Evolutionary conservation across 2,329 filamentous ascomycete genomes (phyloP).

Genomic region (Verticillium nubilum): DNA sequence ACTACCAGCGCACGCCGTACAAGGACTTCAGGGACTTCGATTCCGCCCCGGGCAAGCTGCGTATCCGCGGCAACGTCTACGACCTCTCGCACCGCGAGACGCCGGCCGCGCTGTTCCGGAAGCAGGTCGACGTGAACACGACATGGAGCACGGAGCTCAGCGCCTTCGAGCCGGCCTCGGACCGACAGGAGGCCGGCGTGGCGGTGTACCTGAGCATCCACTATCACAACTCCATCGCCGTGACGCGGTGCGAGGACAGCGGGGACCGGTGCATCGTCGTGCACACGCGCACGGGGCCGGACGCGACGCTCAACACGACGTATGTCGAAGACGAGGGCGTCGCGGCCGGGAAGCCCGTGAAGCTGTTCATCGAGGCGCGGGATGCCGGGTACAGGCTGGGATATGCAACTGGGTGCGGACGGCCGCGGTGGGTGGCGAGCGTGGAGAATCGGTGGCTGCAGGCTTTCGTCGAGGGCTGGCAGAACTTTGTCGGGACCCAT

Average conservation of each 20-base stretch:
- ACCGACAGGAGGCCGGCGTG: conserved; percentile 9
- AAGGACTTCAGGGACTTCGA: conserved; percentile 11
- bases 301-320: conserved; percentile 9
- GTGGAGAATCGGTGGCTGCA: conserved; percentile 10
- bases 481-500: conserved; percentile 12
- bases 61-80: conserved; percentile 8
- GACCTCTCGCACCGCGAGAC: conserved; percentile 10
- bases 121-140: conserved; percentile 11
- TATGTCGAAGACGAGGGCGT: conserved; percentile 10
- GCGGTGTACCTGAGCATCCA: conserved; percentile 12
- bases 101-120: conserved; percentile 8
- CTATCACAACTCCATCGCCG: conserved; percentile 10
- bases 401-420: conserved; percentile 4
- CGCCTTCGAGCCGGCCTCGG: conserved; percentile 3
- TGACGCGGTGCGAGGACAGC: conserved; percentile 4
- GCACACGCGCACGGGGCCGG: conserved; percentile 7
- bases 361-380: conserved; percentile 10
- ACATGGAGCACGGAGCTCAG: conserved; percentile 11
- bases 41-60: conserved; percentile 7
- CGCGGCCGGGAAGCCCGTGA: conserved; percentile 7
- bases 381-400: conserved; percentile 6
- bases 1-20: conserved; percentile 10
- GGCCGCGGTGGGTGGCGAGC: conserved; percentile 7
- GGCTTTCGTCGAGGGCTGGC: conserved; percentile 8
- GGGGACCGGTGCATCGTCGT: conserved; percentile 5